Conservation (phyloP, 306 rosid species). For the Canavalia ensiformis region DNA sequence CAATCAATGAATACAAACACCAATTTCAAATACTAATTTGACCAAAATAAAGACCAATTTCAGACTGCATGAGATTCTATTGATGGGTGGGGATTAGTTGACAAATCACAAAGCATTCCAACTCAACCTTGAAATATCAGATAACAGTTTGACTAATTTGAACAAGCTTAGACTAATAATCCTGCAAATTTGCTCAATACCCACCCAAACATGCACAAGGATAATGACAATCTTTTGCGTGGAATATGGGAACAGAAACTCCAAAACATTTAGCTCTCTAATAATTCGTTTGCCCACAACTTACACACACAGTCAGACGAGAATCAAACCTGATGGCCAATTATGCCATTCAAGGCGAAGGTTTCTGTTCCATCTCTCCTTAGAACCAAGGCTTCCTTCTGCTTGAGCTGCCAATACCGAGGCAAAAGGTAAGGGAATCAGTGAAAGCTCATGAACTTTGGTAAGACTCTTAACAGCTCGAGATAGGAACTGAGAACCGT, state of each 20-base stretch:
- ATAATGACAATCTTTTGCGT: conserved; percentile 31
- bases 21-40: conserved; percentile 32
- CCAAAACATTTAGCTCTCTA: conserved; percentile 7
- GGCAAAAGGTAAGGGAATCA: conserved; percentile 71
- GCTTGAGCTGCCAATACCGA: conserved; percentile 82
- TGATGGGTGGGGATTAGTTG: not conserved
- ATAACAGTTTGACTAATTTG: conserved; percentile 27
- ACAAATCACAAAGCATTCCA: conserved; percentile 18
- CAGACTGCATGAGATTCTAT: conserved; percentile 32
- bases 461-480: conserved; percentile 71
- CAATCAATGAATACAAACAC: not conserved
- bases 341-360: conserved; percentile 80
- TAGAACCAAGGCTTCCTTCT: conserved; percentile 86
- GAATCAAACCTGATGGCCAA: conserved; percentile 93
- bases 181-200: conserved; percentile 19
- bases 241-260: conserved; percentile 6
- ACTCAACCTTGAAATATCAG: conserved; percentile 38
- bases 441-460: conserved; percentile 65
- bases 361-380: conserved; percentile 79
- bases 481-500: conserved; percentile 56
- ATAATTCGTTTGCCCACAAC: conserved; percentile 18
- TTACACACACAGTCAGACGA: conserved; percentile 12
- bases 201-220: conserved; percentile 9
- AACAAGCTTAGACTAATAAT: conserved; percentile 32
- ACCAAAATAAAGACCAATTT: not conserved